Base-by-base conservation (phyloP, 192 early-diverging fungal species). In the Backusella macrospora region DNA sequence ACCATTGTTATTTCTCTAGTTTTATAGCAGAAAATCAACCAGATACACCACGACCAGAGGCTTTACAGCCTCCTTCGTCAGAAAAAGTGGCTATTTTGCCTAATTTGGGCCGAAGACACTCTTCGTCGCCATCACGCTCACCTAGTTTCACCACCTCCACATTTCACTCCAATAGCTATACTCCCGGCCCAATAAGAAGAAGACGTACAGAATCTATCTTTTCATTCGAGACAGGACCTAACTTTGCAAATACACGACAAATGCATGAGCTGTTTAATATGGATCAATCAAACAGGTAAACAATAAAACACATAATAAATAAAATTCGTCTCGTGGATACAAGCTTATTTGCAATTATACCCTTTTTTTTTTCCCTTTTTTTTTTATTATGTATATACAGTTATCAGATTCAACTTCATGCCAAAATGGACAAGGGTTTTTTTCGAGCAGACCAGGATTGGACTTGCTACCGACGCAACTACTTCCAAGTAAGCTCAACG, bases 381-480 rank as follows among this genome's bases (percentile, higher is more conserved):
- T 68, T 65, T 14, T 68, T 66, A 77, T 1, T 29, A 62, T 66
- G 13, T 39, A 46, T 16, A 68, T 69, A 29, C 43, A 59, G 52
- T 4, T 59, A 59, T 26, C 52, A 59, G 52, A 21, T 59, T 23
- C 52, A 59, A 23, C 38, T 94, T 55, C 73, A 84, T 64, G 86
- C 92, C 13, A 89, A 89, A 43, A 85, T 95, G 8, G 92, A 94
- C 68, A 81, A 89, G 10, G 93, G 93, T 4, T 94, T 94, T 77
- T 93, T 94, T 65, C 68, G 92, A n/a, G 84, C 92, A 2, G 87
- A 89, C 38, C 70, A 73, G 37, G 89, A 90, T 48, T 94, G 93
- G 93, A 92, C 93, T 8, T 94, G 93, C 80, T 94, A 94, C 76
- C 82, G 93, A 13, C 85, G 93, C 74, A 94, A 94, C 71, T 94